Evolutionary conservation across 208 protist species (phyloP), one percentile per base, ranked within the genome.

Genomic region (Leishmania arabica): DNA sequence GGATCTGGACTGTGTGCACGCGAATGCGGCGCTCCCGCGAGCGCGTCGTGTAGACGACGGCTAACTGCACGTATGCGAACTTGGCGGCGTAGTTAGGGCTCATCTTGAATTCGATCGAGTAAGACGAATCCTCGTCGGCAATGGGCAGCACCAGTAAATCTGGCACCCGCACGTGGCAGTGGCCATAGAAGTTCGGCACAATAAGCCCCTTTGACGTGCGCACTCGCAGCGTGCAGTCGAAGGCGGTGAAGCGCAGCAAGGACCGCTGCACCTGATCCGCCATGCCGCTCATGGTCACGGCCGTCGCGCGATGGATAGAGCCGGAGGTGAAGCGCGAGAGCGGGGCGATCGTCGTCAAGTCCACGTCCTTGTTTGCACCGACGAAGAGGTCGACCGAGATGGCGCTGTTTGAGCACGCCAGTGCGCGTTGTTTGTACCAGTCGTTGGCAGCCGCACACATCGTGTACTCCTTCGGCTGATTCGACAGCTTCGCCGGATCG

Each of bases 151-250:
- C 87, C 6, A 99, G 90, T n/a, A 99, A 88, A 79, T 99, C 98
- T 0, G 95, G 91, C 71, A 94, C 90, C 2, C 98, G 91, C 51
- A 99, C 90, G 89, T 99, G 98, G 82, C 99, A 99, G 91, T 99
- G 97, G 6, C 99, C 99, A 80, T 98, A 98, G 74, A 97, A 97
- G 80, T 97, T 95, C 21, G 86, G 85, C 81, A 98, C 89, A 11
- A 93, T 91, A 19, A 98, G 66, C 5, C 97, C 97, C 37, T 82
- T 91, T 60, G 94, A 98, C 3, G 86, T 90, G 51, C 99, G 93
- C n/a, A 99, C 91, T 40, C 99, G 97, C 90, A 99, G 93, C 53
- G 99, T 96, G 56, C 96, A 93, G 87, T 99, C 99, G 82, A 98
- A 99, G 27, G 93, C 98, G 34, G 93, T 97, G 37, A 93, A 92